Evolutionary conservation across 73 alveolate genomes (phyloP).

Genomic region (Tetrahymena malaccensis): DNA sequence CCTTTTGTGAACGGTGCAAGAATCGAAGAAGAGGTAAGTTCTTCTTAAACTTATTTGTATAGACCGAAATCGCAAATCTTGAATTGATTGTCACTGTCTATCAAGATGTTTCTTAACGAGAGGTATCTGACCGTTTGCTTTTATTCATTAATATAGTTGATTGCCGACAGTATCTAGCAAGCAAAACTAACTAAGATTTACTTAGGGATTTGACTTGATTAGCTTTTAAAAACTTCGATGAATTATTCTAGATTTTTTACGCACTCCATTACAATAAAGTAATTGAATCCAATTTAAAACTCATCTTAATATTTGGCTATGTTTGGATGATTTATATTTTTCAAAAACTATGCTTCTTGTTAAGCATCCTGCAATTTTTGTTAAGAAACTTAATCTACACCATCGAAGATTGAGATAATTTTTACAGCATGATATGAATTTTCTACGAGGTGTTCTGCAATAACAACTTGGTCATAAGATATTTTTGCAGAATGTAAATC

Average conservation of each 20-base stretch:
- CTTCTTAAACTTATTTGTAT: background rate
- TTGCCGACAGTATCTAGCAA: background rate
- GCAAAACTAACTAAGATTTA: background rate
- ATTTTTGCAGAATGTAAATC: background rate
- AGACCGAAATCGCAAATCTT: background rate
- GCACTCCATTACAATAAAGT: background rate
- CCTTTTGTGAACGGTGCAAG: background rate
- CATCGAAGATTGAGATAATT: background rate
- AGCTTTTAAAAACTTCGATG: background rate
- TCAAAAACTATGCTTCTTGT: background rate
- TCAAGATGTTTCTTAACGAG: background rate
- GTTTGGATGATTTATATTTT: background rate
- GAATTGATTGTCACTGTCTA: background rate
- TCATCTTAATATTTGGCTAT: background rate
- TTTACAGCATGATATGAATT: background rate
- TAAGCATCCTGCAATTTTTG: background rate
- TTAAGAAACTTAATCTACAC: background rate
- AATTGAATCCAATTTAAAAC: background rate
- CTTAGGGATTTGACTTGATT: background rate
- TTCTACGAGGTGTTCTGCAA: background rate
- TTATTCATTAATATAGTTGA: background rate
- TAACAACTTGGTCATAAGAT: background rate
- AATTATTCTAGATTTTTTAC: background rate
- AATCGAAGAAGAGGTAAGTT: background rate
- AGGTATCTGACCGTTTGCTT: background rate